These are phyloP conservation scores for Dacryopinax primogenitus DNA, from an alignment of 768 basidiomycete genomes.

Conservation along the genomic window DNA sequence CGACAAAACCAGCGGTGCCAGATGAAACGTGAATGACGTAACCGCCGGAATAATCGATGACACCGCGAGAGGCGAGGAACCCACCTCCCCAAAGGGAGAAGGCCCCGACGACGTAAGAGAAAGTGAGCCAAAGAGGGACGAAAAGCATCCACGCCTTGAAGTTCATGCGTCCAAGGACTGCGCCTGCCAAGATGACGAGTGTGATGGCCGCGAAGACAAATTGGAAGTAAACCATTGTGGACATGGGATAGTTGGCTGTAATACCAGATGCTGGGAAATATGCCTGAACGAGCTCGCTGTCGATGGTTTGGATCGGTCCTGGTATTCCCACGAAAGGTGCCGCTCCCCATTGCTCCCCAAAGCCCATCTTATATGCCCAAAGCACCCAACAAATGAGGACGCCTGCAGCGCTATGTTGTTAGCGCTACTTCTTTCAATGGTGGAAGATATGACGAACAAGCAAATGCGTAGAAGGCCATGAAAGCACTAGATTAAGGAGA, in stretches of 20 bases:
- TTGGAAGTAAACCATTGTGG: conserved; percentile 15
- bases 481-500: not conserved
- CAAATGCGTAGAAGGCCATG: conserved; percentile 14
- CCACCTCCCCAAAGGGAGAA: conserved; percentile 14
- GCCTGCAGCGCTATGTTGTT: too few species aligned
- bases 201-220: conserved; percentile 15
- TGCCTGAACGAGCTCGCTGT: conserved; percentile 9
- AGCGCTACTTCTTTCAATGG: too few species aligned
- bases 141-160: conserved; percentile 14
- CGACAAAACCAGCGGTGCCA: conserved; percentile 12
- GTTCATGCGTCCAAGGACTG: conserved; percentile 14
- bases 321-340: conserved; percentile 10
- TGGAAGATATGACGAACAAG: too few species aligned
- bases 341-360: conserved; percentile 11
- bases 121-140: conserved; percentile 14
- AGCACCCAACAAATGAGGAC: conserved; percentile 13
- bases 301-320: conserved; percentile 11
- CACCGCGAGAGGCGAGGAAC: conserved; percentile 9
- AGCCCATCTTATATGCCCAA: conserved; percentile 13
- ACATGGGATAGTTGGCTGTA: conserved; percentile 9
- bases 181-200: conserved; percentile 12
- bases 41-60: conserved; percentile 14
- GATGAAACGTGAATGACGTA: conserved; percentile 11
- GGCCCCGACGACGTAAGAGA: conserved; percentile 13
- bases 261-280: conserved; percentile 9